Conservation (phyloP, 73 alveolate species). For the Uronychia binucleata region DNA sequence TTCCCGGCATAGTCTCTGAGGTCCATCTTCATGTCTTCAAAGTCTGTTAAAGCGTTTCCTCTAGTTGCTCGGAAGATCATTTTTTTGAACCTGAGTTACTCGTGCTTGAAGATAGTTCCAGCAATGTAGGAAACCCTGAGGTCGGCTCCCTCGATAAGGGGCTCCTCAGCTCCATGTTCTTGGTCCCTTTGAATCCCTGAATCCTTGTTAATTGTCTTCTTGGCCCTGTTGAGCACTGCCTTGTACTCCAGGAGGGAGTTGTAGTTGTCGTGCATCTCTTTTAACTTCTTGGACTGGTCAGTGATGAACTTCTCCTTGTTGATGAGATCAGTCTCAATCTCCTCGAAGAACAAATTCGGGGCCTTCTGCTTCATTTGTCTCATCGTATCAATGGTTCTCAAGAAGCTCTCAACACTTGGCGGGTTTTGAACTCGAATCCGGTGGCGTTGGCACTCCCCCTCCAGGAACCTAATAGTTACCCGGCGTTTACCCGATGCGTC, state of each 20-base stretch:
- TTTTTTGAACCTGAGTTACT: slow-evolving; percentile 83
- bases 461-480: slow-evolving; percentile 16
- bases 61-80: slow-evolving; percentile 90
- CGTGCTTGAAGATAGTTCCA: slow-evolving; percentile 83
- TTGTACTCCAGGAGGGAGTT: slow-evolving; percentile 40
- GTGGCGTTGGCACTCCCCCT: slow-evolving; percentile 46
- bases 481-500: not conserved
- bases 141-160: slow-evolving; percentile 19
- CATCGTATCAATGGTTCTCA: slow-evolving; percentile 28
- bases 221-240: slow-evolving; percentile 44
- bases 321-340: slow-evolving; percentile 48
- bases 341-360: slow-evolving; percentile 50
- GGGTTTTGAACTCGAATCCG: slow-evolving; percentile 35
- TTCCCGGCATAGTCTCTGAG: slow-evolving; percentile 22
- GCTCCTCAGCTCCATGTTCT: slow-evolving; percentile 46
- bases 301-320: slow-evolving; percentile 49
- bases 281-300: slow-evolving; percentile 41
- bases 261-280: slow-evolving; percentile 44
- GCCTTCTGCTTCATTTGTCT: slow-evolving; percentile 38
- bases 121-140: slow-evolving; percentile 60
- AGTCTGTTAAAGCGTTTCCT: slow-evolving; percentile 84
- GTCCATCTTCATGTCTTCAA: slow-evolving; percentile 67
- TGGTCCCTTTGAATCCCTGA: slow-evolving; percentile 1
- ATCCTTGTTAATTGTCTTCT: not conserved
- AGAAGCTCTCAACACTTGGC: slow-evolving; percentile 12